These are phyloP conservation scores for Aureobasidium subglaciale DNA, from an alignment of 2,329 filamentous ascomycete species.

Conservation along the genomic window DNA sequence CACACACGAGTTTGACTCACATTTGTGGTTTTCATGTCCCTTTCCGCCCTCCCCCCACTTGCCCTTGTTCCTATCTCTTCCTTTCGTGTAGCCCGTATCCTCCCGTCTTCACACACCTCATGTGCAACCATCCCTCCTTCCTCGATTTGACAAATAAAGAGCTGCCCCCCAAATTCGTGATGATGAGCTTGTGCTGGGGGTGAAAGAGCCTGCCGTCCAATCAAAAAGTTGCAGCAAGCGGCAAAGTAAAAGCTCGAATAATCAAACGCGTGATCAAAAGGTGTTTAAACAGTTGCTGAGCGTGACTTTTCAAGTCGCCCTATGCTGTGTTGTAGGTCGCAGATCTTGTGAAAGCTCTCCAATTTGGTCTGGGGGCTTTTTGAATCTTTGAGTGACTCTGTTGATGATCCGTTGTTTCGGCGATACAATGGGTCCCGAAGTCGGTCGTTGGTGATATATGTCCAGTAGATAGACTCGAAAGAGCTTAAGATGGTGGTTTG, in stretches of 20 bases:
- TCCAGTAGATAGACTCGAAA: background rate
- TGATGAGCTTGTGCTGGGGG: too few species aligned
- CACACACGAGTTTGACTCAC: background rate
- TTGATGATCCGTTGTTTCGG: background rate
- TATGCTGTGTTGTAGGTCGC: too few species aligned
- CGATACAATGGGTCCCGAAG: background rate
- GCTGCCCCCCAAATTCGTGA: too few species aligned
- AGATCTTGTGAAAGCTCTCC: too few species aligned
- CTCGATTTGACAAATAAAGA: background rate
- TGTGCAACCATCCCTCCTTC: too few species aligned
- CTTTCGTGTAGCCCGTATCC: background rate
- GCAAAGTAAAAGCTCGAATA: background rate
- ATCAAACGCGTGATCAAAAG: background rate
- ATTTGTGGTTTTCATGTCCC: conserved; percentile 7
- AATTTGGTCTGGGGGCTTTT: background rate
- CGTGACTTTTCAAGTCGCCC: background rate
- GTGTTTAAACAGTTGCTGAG: background rate
- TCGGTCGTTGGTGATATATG: background rate
- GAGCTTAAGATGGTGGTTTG: too few species aligned
- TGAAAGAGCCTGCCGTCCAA: background rate
- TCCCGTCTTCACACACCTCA: background rate
- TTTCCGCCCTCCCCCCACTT: conserved; percentile 1
- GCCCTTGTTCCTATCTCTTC: conserved; percentile 6
- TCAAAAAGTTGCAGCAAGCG: background rate
- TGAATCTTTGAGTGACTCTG: background rate